Percentiles rank a stretch among this genome's conserved stretches.
Evolutionary conservation across 2,329 filamentous ascomycete species (phyloP).

Genomic region (Exophiala viscosa): DNA sequence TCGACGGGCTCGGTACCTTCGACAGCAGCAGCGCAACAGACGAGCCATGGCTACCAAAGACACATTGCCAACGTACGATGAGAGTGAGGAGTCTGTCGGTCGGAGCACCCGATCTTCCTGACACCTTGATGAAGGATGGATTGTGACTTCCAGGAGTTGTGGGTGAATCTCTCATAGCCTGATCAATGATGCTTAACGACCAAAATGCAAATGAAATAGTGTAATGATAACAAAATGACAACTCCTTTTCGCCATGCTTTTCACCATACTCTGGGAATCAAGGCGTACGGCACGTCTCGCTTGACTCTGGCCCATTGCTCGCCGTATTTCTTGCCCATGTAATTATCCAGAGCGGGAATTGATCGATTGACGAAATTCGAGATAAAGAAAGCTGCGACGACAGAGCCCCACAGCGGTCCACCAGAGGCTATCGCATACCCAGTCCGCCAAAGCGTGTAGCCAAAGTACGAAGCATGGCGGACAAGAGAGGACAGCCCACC

Average conservation of each 20-base stretch:
- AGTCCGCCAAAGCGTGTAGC: conserved; percentile 50
- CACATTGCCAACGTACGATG: conserved; percentile 21
- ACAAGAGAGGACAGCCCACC: conserved; percentile 49
- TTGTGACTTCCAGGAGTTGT: too few relatives aligned
- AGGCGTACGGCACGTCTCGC: conserved; percentile 37
- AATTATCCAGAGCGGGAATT: conserved; percentile 49
- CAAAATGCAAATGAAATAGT: too few relatives aligned
- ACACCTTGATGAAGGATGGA: too few relatives aligned
- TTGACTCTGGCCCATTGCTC: conserved; percentile 38
- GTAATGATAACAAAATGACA: too few relatives aligned
- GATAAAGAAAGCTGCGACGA: conserved; percentile 42
- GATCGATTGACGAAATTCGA: conserved; percentile 44
- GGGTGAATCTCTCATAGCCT: too few relatives aligned
- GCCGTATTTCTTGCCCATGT: conserved; percentile 45
- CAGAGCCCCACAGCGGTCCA: conserved; percentile 43
- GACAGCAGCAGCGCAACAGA: conserved; percentile 10
- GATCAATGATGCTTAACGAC: too few relatives aligned
- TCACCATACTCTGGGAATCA: conserved; percentile 36
- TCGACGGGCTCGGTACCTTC: conserved; percentile 8
- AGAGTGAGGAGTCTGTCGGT: conserved; percentile 20
- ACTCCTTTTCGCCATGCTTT: too few relatives aligned
- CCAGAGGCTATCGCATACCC: conserved; percentile 49
- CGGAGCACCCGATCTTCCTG: conserved; percentile 1
- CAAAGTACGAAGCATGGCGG: conserved; percentile 55
- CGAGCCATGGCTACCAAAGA: conserved; percentile 11